Evolutionary conservation across 306 rosid genomes (phyloP).

Genomic region (Lotus japonicus): DNA sequence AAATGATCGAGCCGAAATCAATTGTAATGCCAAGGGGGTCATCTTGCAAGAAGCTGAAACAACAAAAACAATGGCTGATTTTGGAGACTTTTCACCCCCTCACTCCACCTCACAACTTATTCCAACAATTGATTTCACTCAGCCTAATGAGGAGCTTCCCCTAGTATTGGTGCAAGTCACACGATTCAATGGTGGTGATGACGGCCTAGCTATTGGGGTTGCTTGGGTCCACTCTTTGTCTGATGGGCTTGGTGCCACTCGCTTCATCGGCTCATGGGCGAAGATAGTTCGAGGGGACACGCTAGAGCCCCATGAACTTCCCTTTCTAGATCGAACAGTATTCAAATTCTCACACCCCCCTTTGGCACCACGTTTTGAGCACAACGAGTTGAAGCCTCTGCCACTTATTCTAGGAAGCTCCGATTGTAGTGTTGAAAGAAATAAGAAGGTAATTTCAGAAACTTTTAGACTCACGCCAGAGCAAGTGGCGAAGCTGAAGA

Average conservation of each 20-base stretch:
- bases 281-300: background rate
- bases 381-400: background rate
- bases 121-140: slow-evolving; percentile 1
- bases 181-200: background rate
- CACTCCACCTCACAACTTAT: background rate
- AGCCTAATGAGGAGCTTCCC: background rate
- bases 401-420: slow-evolving; percentile 6
- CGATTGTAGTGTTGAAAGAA: background rate
- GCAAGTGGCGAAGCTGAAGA: slow-evolving; percentile 3
- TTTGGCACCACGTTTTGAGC: background rate
- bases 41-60: background rate
- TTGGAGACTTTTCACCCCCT: slow-evolving; percentile 21
- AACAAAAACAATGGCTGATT: background rate
- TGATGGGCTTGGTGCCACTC: background rate
- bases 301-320: background rate
- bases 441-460: background rate
- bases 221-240: background rate
- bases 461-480: background rate
- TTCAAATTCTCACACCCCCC: background rate
- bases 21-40: slow-evolving; percentile 13
- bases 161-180: background rate
- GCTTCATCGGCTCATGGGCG: slow-evolving; percentile 16
- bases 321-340: background rate
- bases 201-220: background rate
- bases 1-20: background rate